These are phyloP conservation scores for Arthroderma uncinatum DNA, from an alignment of 2,329 filamentous ascomycete genomes.

Conservation along the genomic window DNA sequence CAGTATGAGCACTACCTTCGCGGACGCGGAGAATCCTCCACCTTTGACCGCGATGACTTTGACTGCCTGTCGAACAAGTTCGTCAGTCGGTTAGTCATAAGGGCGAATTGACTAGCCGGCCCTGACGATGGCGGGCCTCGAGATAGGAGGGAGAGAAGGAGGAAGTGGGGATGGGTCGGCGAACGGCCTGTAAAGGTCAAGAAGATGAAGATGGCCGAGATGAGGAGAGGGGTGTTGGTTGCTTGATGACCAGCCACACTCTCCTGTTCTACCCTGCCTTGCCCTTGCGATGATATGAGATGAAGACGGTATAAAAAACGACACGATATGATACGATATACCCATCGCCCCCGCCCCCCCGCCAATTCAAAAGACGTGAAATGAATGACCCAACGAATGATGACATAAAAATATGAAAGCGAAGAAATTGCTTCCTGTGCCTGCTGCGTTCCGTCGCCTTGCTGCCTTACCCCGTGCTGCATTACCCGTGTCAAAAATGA, in stretches of 20 bases:
- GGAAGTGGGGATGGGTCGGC: constrained; percentile 1
- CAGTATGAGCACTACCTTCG: constrained; percentile 85
- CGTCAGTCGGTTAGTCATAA: constrained; percentile 88
- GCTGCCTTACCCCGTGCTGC: too few species aligned
- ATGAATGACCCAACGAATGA: background rate
- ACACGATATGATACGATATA: too few species aligned
- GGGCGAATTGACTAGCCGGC: constrained; percentile 54
- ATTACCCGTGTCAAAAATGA: too few species aligned
- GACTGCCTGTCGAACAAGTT: constrained; percentile 97
- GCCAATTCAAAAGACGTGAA: too few species aligned
- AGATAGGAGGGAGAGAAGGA: background rate
- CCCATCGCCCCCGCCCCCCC: too few species aligned
- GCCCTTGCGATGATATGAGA: background rate
- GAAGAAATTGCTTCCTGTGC: background rate
- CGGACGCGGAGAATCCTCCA: constrained; percentile 57
- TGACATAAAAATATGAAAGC: background rate
- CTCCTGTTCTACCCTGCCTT: too few species aligned
- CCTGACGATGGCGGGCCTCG: background rate
- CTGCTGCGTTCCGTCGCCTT: too few species aligned
- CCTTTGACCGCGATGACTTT: constrained; percentile 85
- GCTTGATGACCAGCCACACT: background rate
- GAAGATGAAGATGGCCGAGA: background rate
- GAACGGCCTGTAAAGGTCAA: background rate
- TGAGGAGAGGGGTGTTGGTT: background rate
- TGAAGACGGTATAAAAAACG: too few species aligned